Base-by-base conservation (phyloP, 345 rosid species). In the Citrus maxima region DNA sequence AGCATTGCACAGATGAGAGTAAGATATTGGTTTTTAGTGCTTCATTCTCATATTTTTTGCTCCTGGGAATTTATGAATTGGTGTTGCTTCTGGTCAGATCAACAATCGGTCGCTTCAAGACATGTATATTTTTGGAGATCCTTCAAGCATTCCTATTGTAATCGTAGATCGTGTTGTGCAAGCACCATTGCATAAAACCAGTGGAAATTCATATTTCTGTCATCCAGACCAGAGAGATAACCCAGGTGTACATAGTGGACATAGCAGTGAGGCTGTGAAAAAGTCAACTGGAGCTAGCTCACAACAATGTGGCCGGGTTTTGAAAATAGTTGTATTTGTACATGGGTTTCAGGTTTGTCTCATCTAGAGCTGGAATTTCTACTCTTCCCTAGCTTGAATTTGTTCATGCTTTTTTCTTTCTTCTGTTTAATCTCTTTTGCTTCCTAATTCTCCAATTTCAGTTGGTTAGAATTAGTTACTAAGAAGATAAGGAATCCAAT, bases 1-100 rank as follows among this genome's bases (percentile, higher is more conserved):
- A 94, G 99, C 83, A 91, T 96, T 42, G 97, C 95, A n/a, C 99
- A 94, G 78, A 96, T 96, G 99, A 89, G 88, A 91, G 99, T 94
- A 79, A 86, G 89, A 74, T 80, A 24, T 71, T 40, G 68, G 74
- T 85, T 32, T 75, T 16, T 64, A 34, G 49, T 72, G 55, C 63
- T 81, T 37, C 76, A 32, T 60, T 54, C 14, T 21, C 18, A 61
- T 68, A 49, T 70, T 66, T 35, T 61, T 18, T 72, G 60, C 67
- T 30, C 60, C 25, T 35, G 64, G 38, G 25, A 16, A 75, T 68
- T 74, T 27, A 74, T 73, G 68, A 56, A 76, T 79, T 76, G 14
- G 24, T 76, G 6, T 66, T 40, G 55, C 58, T 80, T 81, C 71
- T 79, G 18, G 85, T 76, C 97, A 94, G 99, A 91, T 96, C 70